A percentile compares a stretch with the other conserved stretches of the same genome.
phyloP scores from a whole-genome alignment of 2,329 filamentous ascomycete genomes.

The Colletotrichum destructivum region DNA sequence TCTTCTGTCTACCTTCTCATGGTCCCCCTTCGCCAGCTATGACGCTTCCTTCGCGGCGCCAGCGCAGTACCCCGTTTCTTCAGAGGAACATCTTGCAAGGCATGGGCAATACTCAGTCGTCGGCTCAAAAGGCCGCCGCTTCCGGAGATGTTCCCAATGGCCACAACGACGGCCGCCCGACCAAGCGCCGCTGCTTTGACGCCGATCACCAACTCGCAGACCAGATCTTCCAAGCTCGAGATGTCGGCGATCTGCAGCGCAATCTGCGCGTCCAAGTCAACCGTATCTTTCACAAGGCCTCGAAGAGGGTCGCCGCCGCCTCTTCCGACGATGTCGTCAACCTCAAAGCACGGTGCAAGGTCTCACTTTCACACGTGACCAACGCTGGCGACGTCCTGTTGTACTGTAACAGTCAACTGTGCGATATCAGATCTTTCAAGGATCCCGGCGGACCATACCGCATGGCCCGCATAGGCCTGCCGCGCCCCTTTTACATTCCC shows the following conservation, averaged over 20 bases:
- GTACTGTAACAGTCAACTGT: slow-evolving; percentile 69
- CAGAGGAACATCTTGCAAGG: slow-evolving; percentile 65
- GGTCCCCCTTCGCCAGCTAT: slow-evolving; percentile 59
- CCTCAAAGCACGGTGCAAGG: slow-evolving; percentile 58
- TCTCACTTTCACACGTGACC: slow-evolving; percentile 55
- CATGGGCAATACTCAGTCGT: slow-evolving; percentile 62
- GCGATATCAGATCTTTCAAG: slow-evolving; percentile 66
- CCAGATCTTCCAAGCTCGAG: slow-evolving; percentile 51
- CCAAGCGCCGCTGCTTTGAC: slow-evolving; percentile 66
- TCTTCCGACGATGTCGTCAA: slow-evolving; percentile 49
- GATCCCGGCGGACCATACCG: slow-evolving; percentile 62
- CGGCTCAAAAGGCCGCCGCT: slow-evolving; percentile 54
- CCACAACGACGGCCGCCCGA: slow-evolving; percentile 56
- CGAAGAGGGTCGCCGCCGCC: slow-evolving; percentile 44
- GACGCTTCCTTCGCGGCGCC: slow-evolving; percentile 62
- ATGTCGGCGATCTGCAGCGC: slow-evolving; percentile 54
- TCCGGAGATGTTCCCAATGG: slow-evolving; percentile 53
- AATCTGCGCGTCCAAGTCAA: slow-evolving; percentile 68
- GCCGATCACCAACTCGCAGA: slow-evolving; percentile 50
- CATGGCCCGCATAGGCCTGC: slow-evolving; percentile 64
- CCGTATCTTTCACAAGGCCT: slow-evolving; percentile 66
- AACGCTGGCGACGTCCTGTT: slow-evolving; percentile 51
- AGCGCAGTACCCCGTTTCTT: slow-evolving; percentile 68
- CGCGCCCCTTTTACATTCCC: slow-evolving; percentile 66
- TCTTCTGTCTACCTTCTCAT: slow-evolving; percentile 32